A percentile compares a stretch with the other conserved stretches of the same genome.
Conservation (phyloP, 345 rosid genomes). For the Mallotus nudiflorus region DNA sequence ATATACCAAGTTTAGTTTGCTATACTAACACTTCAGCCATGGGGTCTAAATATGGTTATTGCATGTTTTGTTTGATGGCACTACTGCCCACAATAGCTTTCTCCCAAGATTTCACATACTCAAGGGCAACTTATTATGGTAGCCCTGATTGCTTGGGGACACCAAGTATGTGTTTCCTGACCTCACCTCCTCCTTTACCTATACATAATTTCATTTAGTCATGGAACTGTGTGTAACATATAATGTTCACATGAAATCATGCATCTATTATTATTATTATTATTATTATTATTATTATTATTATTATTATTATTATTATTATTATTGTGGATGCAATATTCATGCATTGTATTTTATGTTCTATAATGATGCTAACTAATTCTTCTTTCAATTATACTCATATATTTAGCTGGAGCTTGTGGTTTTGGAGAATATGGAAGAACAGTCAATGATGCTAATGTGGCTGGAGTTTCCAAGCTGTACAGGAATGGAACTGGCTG, state of each 20-base stretch:
- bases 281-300: too few relatives aligned
- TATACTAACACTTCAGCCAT: conserved; percentile 12
- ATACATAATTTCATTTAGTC: neutral
- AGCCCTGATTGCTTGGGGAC: conserved; percentile 82
- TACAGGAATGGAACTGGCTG: conserved; percentile 80
- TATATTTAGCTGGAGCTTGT: conserved; percentile 69
- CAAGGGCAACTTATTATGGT: conserved; percentile 81
- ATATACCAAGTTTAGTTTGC: neutral
- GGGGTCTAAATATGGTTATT: conserved; percentile 22
- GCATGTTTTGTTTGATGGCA: conserved; percentile 25
- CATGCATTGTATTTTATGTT: neutral
- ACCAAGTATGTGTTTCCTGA: conserved; percentile 49
- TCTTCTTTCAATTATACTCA: too few relatives aligned
- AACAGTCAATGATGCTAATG: conserved; percentile 67
- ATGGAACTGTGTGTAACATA: neutral
- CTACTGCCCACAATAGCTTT: conserved; percentile 45
- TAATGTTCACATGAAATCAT: neutral
- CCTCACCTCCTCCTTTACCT: neutral
- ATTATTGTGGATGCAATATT: too few relatives aligned
- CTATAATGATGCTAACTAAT: neutral
- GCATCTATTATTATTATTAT: neutral
- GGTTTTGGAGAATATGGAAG: conserved; percentile 83
- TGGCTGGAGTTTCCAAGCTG: conserved; percentile 74
- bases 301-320: too few relatives aligned
- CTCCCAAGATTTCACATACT: conserved; percentile 44